Evolutionary conservation across 2,329 filamentous ascomycete genomes (phyloP).

Genomic region (Zymoseptoria crescenta): DNA sequence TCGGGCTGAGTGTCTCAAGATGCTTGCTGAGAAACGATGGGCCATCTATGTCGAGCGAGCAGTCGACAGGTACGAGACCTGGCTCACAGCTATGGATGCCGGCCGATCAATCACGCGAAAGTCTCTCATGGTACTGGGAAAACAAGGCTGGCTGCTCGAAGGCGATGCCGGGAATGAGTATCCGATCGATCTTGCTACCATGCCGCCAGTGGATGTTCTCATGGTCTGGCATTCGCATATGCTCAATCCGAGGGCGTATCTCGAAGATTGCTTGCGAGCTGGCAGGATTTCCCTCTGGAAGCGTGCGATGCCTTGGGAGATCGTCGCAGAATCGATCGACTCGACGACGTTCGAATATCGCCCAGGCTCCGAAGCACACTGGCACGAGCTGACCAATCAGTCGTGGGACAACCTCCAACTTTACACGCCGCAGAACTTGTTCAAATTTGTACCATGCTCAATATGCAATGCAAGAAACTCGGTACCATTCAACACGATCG

Average conservation of each 20-base stretch:
- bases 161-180: neutral
- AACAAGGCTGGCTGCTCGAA: slow-evolving; percentile 13
- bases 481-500: neutral
- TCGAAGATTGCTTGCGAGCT: slow-evolving; percentile 62
- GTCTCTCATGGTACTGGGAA: slow-evolving; percentile 7
- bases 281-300: slow-evolving; percentile 52
- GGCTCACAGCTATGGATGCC: slow-evolving; percentile 44
- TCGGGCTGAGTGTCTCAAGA: slow-evolving; percentile 34
- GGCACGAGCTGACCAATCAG: slow-evolving; percentile 36
- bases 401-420: slow-evolving; percentile 56
- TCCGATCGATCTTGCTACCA: slow-evolving; percentile 5
- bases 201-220: slow-evolving; percentile 52
- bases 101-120: slow-evolving; percentile 19
- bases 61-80: slow-evolving; percentile 58
- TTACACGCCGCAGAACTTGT: slow-evolving; percentile 33
- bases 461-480: slow-evolving; percentile 26
- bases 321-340: slow-evolving; percentile 52
- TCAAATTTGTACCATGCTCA: slow-evolving; percentile 52
- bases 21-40: slow-evolving; percentile 66
- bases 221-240: slow-evolving; percentile 77
- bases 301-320: slow-evolving; percentile 58
- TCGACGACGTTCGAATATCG: slow-evolving; percentile 50
- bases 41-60: slow-evolving; percentile 60
- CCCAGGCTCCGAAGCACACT: slow-evolving; percentile 25
- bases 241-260: slow-evolving; percentile 66